These are phyloP conservation scores for Rhizopogon salebrosus DNA, from an alignment of 768 basidiomycete species.

Conservation along the genomic window DNA sequence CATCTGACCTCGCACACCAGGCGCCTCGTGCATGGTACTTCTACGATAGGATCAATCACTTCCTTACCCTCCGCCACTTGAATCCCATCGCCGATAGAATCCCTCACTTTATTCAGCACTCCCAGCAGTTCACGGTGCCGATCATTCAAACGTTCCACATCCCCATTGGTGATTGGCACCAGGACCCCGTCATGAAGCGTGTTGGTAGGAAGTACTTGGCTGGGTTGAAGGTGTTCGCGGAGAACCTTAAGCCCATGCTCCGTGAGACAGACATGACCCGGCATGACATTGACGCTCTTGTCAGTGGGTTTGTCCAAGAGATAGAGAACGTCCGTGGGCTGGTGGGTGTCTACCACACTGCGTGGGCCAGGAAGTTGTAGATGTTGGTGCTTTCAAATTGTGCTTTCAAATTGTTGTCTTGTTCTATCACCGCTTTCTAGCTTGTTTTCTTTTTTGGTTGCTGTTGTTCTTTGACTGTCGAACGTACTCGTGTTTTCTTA, in stretches of 20 bases:
- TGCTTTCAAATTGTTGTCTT: slow-evolving; percentile 1
- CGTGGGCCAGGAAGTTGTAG: slow-evolving; percentile 36
- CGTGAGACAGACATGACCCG: slow-evolving; percentile 29
- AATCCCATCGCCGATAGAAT: slow-evolving; percentile 32
- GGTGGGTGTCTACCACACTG: slow-evolving; percentile 43
- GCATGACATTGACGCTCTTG: slow-evolving; percentile 33
- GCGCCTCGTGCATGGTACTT: slow-evolving; percentile 25
- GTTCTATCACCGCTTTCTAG: neutral
- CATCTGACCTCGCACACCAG: slow-evolving; percentile 18
- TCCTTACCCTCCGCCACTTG: slow-evolving; percentile 34
- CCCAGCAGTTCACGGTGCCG: slow-evolving; percentile 39
- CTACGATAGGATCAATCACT: slow-evolving; percentile 36
- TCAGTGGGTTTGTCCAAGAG: slow-evolving; percentile 42
- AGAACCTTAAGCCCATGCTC: slow-evolving; percentile 46
- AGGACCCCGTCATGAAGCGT: slow-evolving; percentile 15
- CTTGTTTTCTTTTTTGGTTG: neutral
- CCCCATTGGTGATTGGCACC: slow-evolving; percentile 55
- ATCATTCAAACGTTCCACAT: slow-evolving; percentile 31
- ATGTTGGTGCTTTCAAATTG: neutral
- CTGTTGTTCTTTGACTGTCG: neutral
- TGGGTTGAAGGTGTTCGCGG: slow-evolving; percentile 37
- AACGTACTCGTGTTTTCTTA: neutral
- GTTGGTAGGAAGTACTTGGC: slow-evolving; percentile 41
- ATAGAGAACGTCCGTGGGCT: slow-evolving; percentile 42
- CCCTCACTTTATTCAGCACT: slow-evolving; percentile 30